phyloP scores from a whole-genome alignment of 176 grass and related monocot species.

The Alopecurus myosuroides region DNA sequence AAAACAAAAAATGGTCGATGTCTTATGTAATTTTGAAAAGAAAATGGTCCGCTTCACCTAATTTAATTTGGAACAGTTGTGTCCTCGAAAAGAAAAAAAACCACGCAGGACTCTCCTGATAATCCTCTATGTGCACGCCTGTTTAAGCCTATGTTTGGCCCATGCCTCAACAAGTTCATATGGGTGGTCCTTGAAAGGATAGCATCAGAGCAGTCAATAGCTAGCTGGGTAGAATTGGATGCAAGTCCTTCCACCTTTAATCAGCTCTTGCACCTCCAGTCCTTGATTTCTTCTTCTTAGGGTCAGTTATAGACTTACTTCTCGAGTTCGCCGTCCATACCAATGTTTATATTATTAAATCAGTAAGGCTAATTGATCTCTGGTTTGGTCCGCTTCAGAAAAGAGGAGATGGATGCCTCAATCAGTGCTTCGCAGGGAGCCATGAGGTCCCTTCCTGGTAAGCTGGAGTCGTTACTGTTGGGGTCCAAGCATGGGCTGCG shows the following conservation, averaged over 20 bases:
- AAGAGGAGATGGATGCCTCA: neutral
- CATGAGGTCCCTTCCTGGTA: neutral
- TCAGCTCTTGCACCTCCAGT: too few species aligned
- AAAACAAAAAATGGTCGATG: neutral
- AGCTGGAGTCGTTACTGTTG: neutral
- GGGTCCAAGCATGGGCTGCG: neutral
- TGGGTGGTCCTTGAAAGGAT: neutral
- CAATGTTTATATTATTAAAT: neutral
- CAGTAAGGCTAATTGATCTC: neutral
- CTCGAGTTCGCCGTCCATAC: neutral
- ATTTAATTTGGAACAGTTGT: neutral
- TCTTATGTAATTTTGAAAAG: neutral
- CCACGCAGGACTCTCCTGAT: neutral
- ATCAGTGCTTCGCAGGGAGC: neutral
- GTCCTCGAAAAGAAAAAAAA: neutral
- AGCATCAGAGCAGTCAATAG: neutral
- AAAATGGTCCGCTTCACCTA: neutral
- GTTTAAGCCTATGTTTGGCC: neutral
- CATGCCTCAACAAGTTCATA: neutral
- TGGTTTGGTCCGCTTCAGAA: neutral
- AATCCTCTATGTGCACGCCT: neutral
- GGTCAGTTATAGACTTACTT: neutral
- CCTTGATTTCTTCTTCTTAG: neutral
- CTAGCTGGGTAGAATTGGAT: neutral
- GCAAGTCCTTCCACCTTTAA: neutral